Conservation (phyloP, 1,139 yeast species). For the Zhuliangozyma blackwelliae region DNA sequence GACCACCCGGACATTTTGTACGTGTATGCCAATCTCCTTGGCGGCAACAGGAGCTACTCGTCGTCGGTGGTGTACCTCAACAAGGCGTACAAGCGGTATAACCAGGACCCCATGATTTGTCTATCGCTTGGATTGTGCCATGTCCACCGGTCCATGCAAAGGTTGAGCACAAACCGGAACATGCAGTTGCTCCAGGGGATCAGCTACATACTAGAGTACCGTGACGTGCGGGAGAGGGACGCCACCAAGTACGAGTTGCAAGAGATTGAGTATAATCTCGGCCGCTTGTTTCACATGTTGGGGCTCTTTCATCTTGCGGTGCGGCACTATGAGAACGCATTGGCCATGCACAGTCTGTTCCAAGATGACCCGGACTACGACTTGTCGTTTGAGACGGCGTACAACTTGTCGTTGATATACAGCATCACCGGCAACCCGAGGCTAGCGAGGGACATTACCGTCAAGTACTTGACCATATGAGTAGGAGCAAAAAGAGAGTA, state of each 20-base stretch:
- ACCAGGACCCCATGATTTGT: conserved; percentile 75
- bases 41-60: conserved; percentile 77
- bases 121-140: conserved; percentile 75
- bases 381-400: conserved; percentile 75
- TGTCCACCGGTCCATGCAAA: conserved; percentile 88
- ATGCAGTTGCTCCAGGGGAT: conserved; percentile 84
- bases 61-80: conserved; percentile 70
- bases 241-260: conserved; percentile 56
- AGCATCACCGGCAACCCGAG: conserved; percentile 67
- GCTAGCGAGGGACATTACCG: conserved; percentile 61
- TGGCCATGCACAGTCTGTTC: conserved; percentile 30
- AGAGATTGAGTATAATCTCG: conserved; percentile 81
- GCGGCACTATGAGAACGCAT: conserved; percentile 64
- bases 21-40: conserved; percentile 74
- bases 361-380: conserved; percentile 42
- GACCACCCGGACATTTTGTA: conserved; percentile 72
- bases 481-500: no score
- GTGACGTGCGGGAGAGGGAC: conserved; percentile 37
- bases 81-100: conserved; percentile 57
- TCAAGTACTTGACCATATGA: conserved; percentile 48
- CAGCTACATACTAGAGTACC: conserved; percentile 70
- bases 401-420: conserved; percentile 73
- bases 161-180: conserved; percentile 82
- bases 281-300: conserved; percentile 77
- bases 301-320: conserved; percentile 74